Conservation (phyloP, 2,329 filamentous ascomycete genomes). For the Neofusicoccum kwambonambiense region DNA sequence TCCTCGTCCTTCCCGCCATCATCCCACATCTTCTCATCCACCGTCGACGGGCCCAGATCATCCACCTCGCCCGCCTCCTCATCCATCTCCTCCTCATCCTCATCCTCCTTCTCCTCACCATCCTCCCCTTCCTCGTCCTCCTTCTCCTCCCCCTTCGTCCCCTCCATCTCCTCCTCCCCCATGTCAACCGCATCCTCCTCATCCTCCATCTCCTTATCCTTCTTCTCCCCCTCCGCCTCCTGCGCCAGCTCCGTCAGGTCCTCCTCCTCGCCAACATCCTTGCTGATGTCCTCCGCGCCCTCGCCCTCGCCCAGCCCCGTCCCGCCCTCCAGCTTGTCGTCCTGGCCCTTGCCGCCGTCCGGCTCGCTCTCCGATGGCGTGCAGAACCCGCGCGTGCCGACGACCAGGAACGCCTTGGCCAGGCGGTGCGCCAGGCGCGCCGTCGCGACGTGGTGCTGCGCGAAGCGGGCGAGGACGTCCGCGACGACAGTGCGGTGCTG, state of each 20-base stretch:
- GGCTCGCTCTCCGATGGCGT: conserved; percentile 75
- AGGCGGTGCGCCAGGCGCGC: conserved; percentile 75
- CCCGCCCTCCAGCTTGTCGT: conserved; percentile 81
- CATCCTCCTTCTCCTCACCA: conserved; percentile 50
- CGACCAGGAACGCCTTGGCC: conserved; percentile 72
- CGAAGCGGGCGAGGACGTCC: conserved; percentile 58
- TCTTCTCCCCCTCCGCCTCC: conserved; percentile 64
- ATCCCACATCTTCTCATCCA: conserved; percentile 99
- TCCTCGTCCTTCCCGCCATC: conserved; percentile 71
- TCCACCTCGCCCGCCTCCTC: conserved; percentile 90
- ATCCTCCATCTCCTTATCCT: conserved; percentile 66
- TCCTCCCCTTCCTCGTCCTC: conserved; percentile 60
- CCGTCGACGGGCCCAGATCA: conserved; percentile 81
- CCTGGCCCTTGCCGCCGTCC: conserved; percentile 61
- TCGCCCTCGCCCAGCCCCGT: conserved; percentile 94
- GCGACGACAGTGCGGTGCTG: conserved; percentile 68
- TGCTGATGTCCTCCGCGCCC: conserved; percentile 95
- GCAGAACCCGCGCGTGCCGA: conserved; percentile 86
- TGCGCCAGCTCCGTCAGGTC: conserved; percentile 89
- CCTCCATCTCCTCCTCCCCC: conserved; percentile 88
- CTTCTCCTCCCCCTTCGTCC: conserved; percentile 66
- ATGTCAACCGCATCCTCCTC: conserved; percentile 87
- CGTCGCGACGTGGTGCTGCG: conserved; percentile 66
- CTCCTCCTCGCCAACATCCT: conserved; percentile 91
- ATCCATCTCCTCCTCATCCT: conserved; percentile 64